Evolutionary conservation across 257 asterid genomes (phyloP), one percentile per base, ranked within the genome.

Genomic region (Penstemon newberryi): DNA sequence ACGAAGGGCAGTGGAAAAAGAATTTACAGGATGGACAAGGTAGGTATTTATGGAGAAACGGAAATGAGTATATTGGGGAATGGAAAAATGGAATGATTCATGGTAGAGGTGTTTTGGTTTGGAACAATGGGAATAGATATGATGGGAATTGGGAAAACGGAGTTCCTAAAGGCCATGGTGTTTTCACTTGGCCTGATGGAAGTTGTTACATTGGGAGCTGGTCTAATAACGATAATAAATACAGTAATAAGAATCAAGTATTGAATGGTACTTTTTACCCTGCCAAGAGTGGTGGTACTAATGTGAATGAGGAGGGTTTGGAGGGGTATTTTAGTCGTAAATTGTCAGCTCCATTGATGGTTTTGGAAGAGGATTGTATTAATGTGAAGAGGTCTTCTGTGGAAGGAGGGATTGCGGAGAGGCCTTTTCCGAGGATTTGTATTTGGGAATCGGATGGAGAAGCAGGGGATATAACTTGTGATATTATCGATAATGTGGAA

Each of bases 391-490:
- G 94, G 86, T 74, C 89, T 13, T 90, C 96, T 2, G 81, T 85
- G 12, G 91, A 80, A 3, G 83, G 78, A 7, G 87, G 79, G 11
- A 46, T 70, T 68, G 72, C 73, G 4, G 98, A 85, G 49, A 82
- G 86, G 79, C 82, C 75, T 60, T 89, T 89, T 47, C 96, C 97
- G 0, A 80, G 96, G 71, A 86, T 94, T 45, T 94, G 97, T 70
- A 87, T 94, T 12, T 94, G 99, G 99, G 99, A 94, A 64, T 91
- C 97, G 1, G 99, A 94, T 45, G 99, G 96, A 0, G 98, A 87
- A 65, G 98, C 89, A 3, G 99, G 98, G 61, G 98, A 94, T 74
- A 94, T 94, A 60, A 94, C 99, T 10, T 94, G 99, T 73, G 98
- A 94, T 77, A 91, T 94, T 49, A 62, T 94, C 36, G 98, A 91